Conservation (phyloP, 345 rosid genomes). For the Acer campestre region DNA sequence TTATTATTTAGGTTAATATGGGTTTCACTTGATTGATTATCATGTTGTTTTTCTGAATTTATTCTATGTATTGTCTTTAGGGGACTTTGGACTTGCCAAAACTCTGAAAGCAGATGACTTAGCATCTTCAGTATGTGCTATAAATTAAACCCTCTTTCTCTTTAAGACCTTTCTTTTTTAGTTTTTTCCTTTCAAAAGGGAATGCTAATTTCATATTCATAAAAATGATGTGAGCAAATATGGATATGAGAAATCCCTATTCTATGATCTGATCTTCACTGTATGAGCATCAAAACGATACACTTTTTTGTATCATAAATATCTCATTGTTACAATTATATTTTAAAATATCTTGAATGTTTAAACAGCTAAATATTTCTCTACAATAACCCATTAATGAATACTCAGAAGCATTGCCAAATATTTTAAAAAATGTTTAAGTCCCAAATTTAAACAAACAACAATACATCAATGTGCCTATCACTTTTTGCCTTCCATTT, state of each 20-base stretch:
- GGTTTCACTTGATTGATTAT: conserved; percentile 6
- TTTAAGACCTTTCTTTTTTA: background rate
- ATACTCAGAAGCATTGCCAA: background rate
- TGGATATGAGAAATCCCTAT: background rate
- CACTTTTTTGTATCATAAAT: background rate
- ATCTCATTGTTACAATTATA: background rate
- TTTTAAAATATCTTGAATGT: background rate
- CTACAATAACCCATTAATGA: background rate
- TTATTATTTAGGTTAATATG: conserved; percentile 2
- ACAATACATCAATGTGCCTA: background rate
- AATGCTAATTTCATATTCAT: background rate
- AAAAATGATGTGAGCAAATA: background rate
- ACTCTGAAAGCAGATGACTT: conserved; percentile 92
- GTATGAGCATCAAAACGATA: background rate
- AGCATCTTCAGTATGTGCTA: conserved; percentile 84
- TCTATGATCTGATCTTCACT: background rate
- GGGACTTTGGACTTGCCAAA: conserved; percentile 99
- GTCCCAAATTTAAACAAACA: background rate
- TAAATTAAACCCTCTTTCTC: conserved; percentile 1
- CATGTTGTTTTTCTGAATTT: conserved; percentile 6
- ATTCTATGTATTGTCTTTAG: conserved; percentile 41
- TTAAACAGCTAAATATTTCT: background rate
- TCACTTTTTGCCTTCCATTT: conserved; percentile 18
- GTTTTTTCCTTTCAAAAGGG: background rate
- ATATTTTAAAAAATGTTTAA: background rate